Evolutionary conservation across 208 protist species (phyloP).

Genomic region (Leishmania lainsoni): DNA sequence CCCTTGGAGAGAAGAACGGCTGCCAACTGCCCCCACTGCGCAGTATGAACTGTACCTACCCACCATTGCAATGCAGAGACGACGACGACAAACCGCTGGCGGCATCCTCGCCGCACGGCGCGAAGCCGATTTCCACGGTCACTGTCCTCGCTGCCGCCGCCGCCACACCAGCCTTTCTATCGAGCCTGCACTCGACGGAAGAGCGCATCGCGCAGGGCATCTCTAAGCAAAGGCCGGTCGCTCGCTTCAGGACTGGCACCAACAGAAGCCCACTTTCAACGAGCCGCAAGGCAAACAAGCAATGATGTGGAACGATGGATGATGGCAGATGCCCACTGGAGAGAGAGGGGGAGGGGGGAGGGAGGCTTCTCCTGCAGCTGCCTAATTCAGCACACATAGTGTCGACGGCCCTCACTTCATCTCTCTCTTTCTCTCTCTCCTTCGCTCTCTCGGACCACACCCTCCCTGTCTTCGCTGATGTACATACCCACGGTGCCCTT

Average conservation of each 20-base stretch:
- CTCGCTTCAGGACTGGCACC: not conserved
- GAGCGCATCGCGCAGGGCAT: conserved; percentile 24
- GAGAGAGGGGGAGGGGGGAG: too few relatives aligned
- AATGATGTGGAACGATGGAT: not conserved
- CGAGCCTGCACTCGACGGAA: conserved; percentile 26
- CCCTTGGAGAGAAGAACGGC: not conserved
- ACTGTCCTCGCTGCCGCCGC: not conserved
- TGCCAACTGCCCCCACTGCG: conserved; percentile 6
- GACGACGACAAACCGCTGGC: not conserved
- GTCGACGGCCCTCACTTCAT: not conserved
- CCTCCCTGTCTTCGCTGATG: too few relatives aligned
- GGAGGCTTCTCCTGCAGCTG: not conserved
- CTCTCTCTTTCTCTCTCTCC: not conserved
- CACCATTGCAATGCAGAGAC: not conserved
- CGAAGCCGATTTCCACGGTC: not conserved
- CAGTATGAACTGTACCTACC: not conserved
- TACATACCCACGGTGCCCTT: too few relatives aligned
- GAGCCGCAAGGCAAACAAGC: not conserved
- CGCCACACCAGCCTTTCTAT: not conserved
- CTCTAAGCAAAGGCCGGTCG: conserved; percentile 13
- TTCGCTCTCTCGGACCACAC: not conserved
- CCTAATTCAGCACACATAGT: not conserved
- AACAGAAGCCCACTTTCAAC: not conserved
- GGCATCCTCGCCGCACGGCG: not conserved
- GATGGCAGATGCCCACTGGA: too few relatives aligned